A percentile compares a stretch with the other conserved stretches of the same genome.
Evolutionary conservation across 139 green algal genomes (phyloP).

Genomic region (Closterium sp.): DNA sequence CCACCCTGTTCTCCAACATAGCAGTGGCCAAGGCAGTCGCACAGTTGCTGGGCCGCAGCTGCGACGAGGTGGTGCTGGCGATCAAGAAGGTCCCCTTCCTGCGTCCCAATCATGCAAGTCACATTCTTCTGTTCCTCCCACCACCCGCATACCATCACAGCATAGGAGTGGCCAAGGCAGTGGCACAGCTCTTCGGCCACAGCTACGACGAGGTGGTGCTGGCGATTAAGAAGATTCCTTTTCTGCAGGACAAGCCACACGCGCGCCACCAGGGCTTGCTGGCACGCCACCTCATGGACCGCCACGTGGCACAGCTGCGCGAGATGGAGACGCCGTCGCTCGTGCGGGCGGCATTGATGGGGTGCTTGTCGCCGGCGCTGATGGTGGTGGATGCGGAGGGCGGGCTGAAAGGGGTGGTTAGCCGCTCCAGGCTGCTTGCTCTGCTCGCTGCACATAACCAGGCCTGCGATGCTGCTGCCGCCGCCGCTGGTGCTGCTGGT

Average conservation of each 20-base stretch:
- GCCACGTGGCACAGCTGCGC: neutral
- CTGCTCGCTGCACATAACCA: neutral
- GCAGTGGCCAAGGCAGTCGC: too few relatives aligned
- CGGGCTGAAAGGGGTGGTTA: neutral
- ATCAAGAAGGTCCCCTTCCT: too few relatives aligned
- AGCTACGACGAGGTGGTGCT: slow-evolving; percentile 10
- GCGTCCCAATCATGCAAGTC: too few relatives aligned
- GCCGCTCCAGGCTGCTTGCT: neutral
- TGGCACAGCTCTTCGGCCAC: neutral
- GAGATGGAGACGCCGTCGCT: neutral
- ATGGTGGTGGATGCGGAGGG: neutral
- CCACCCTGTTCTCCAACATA: neutral
- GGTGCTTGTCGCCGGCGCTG: neutral
- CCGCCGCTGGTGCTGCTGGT: neutral
- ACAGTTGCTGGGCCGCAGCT: too few relatives aligned
- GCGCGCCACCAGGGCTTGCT: neutral
- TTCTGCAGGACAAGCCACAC: neutral
- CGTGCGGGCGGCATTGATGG: neutral
- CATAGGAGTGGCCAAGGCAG: neutral
- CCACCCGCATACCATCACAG: neutral
- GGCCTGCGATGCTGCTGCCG: neutral
- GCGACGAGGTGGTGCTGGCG: too few relatives aligned
- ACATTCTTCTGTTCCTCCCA: too few relatives aligned
- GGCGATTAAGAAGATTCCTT: neutral
- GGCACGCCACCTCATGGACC: neutral